Base-by-base conservation (phyloP, 495 filamentous ascomycete species). In the Hypoxylon lienhwacheense region DNA sequence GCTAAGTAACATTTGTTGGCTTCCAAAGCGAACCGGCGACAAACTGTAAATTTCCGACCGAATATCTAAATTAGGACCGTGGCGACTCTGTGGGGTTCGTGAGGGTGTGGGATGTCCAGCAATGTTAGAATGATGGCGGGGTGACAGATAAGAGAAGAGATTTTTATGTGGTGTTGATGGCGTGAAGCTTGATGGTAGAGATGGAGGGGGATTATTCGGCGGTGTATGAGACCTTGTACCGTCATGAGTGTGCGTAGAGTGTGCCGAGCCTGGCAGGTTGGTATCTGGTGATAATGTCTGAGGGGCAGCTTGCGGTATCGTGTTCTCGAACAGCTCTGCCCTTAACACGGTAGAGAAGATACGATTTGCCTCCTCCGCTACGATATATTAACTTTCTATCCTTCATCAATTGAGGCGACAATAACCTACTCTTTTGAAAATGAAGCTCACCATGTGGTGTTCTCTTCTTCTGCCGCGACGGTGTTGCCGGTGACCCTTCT, bases 131-230 rank as follows among this genome's bases (percentile, higher is more conserved):
- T 81, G 79, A 60, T 86, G 80, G 14, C 88, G 82, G 7, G 90
- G 89, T 8, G 90, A 90, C 61, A 89, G 85, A 59, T 95, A 98
- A 40, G 87, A 88, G 70, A 98, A 97, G 26, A 98, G 82, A 64
- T 97, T 97, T 73, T 97, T 97, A 67, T 95, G 90, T 2, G 93
- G 93, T 5, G 93, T 97, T 3, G 91, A 91, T 0, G 95, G 93
- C 2, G 90, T 96, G 33, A 93, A 76, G 36, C 78, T 82, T 4
- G 86, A 75, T 11, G 86, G 81, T 16, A 87, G 72, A 26, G 80
- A 74, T 8, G 82, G 77, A 17, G 79, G 71, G 5, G 77, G 65
- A 63, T 85, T 85, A 25, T 77, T 83, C 5, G 93, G 90, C 21
- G 91, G 89, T 7, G 91, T 96, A 49, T 86, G 85, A 28, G 89